Percentiles rank a stretch among this genome's conserved stretches.
Evolutionary conservation across 306 rosid species (phyloP).

Genomic region (Trifolium subterraneum): DNA sequence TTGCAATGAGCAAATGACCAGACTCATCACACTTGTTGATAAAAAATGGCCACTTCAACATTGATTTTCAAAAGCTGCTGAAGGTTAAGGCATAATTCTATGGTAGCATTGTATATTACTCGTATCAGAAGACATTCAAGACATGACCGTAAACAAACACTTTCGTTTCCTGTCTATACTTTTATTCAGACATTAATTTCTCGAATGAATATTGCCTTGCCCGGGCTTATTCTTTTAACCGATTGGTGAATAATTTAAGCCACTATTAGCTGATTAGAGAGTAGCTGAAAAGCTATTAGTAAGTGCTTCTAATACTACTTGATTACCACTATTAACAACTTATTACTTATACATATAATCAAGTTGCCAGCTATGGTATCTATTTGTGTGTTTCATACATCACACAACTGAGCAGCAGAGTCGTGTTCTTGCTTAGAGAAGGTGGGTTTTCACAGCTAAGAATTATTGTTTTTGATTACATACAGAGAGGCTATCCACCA

Average conservation of each 20-base stretch:
- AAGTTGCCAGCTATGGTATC: not conserved
- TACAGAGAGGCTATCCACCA: not conserved
- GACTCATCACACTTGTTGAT: not conserved
- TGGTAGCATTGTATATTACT: too few relatives aligned
- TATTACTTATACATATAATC: not conserved
- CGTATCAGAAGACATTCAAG: not conserved
- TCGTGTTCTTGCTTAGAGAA: not conserved
- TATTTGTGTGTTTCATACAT: not conserved
- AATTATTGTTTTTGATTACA: not conserved
- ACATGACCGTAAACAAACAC: not conserved
- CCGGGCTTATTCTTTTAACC: not conserved
- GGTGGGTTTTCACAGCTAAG: not conserved
- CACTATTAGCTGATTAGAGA: not conserved
- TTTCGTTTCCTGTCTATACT: not conserved
- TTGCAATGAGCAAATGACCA: not conserved
- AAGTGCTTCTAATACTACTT: not conserved
- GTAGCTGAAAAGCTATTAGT: not conserved
- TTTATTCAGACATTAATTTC: not conserved
- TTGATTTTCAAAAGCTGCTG: not conserved
- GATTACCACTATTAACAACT: not conserved
- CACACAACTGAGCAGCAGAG: not conserved
- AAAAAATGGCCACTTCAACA: not conserved
- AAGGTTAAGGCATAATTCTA: not conserved
- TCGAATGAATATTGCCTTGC: not conserved
- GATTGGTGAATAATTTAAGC: not conserved